A percentile compares a stretch with the other conserved stretches of the same genome.
Conservation (phyloP, 352 stramenopile genomes). For the Poterioochromonas sp. region DNA sequence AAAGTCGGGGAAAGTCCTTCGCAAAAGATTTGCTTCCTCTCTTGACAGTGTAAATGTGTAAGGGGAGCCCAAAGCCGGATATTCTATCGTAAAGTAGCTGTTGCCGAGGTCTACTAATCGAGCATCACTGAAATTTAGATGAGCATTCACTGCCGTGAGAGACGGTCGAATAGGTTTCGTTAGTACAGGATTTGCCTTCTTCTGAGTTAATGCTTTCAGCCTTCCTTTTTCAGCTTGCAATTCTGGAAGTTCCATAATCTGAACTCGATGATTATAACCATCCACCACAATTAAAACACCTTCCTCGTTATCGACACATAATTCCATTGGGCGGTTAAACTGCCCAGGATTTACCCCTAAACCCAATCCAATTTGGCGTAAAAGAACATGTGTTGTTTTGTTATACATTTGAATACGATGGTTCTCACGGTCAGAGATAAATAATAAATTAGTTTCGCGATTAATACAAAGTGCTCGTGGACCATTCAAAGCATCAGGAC, state of each 20-base stretch:
- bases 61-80: no score
- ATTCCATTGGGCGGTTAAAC: slow-evolving; percentile 19
- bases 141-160: not conserved
- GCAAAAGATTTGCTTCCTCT: no score
- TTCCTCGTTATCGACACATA: slow-evolving; percentile 16
- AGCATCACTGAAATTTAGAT: no score
- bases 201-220: not conserved
- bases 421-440: slow-evolving; percentile 20
- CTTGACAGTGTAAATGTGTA: no score
- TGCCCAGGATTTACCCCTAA: not conserved
- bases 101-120: no score
- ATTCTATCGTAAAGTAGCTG: no score
- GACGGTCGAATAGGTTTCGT: not conserved
- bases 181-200: not conserved
- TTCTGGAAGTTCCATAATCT: slow-evolving; percentile 22
- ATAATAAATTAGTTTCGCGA: not conserved
- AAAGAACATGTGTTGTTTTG: not conserved
- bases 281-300: slow-evolving; percentile 16
- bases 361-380: not conserved
- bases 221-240: not conserved
- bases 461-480: slow-evolving; percentile 6
- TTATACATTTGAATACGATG: slow-evolving; percentile 25
- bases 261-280: slow-evolving; percentile 27
- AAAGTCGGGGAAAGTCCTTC: no score
- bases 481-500: slow-evolving; percentile 9